Conservation (phyloP, 805 yeast species). For the Candida nitratophila region DNA sequence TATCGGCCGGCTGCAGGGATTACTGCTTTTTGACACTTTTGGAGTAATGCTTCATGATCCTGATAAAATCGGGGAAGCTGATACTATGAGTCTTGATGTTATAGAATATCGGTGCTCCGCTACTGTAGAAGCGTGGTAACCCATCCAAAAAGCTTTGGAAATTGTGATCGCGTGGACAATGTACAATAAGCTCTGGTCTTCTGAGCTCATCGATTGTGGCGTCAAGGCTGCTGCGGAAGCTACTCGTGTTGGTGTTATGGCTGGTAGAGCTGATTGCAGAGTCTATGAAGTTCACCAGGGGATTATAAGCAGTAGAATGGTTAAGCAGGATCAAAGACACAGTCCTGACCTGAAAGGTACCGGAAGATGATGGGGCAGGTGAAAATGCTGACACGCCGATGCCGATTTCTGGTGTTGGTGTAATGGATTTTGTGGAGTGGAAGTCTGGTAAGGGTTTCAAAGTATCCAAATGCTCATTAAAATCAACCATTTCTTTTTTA, state of each 20-base stretch:
- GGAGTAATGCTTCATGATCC: slow-evolving; percentile 4
- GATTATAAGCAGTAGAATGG: background rate
- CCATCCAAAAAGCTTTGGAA: slow-evolving; percentile 11
- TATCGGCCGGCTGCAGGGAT: too few species aligned
- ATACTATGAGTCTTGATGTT: slow-evolving; percentile 3
- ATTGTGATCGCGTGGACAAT: slow-evolving; percentile 9
- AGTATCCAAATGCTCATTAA: slow-evolving; percentile 3
- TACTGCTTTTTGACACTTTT: background rate
- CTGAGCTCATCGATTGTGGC: slow-evolving; percentile 3
- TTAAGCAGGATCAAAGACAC: background rate
- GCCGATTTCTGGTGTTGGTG: slow-evolving; percentile 2
- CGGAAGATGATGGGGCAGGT: slow-evolving; percentile 5
- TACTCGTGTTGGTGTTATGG: too few species aligned
- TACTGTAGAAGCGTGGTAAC: slow-evolving; percentile 11
- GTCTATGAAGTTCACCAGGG: background rate
- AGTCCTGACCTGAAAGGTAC: background rate
- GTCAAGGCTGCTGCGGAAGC: slow-evolving; percentile 3
- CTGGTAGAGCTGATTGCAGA: too few species aligned
- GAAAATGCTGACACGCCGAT: slow-evolving; percentile 3
- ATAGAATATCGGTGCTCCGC: slow-evolving; percentile 6
- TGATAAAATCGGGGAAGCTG: slow-evolving; percentile 9
- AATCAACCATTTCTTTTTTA: slow-evolving; percentile 10
- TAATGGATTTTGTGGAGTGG: background rate
- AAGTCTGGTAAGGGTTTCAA: background rate
- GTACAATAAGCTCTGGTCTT: slow-evolving; percentile 14